These are phyloP conservation scores for Parastagonospora nodorum DNA, from an alignment of 2,329 filamentous ascomycete genomes.

Conservation along the genomic window DNA sequence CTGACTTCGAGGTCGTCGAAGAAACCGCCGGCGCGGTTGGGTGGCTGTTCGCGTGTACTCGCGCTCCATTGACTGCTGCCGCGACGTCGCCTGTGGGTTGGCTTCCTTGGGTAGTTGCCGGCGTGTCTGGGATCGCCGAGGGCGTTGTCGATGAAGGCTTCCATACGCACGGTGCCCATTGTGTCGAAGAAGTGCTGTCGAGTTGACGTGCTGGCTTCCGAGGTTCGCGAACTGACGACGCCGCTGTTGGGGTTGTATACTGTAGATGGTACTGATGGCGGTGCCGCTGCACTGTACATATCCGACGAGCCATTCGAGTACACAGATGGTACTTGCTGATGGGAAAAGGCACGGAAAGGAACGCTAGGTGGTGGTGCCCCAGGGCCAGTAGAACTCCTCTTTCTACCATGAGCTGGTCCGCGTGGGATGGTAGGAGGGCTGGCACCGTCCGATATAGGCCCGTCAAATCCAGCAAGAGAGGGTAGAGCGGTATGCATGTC, in stretches of 20 bases:
- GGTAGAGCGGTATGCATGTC: slow-evolving; percentile 40
- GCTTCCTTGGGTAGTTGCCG: slow-evolving; percentile 13
- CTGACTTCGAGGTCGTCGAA: slow-evolving; percentile 42
- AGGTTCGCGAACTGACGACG: slow-evolving; percentile 57
- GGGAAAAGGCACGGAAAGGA: slow-evolving; percentile 78
- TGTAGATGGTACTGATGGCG: slow-evolving; percentile 44
- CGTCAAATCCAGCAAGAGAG: slow-evolving; percentile 32
- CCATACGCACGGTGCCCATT: slow-evolving; percentile 90
- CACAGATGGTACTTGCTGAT: slow-evolving; percentile 47
- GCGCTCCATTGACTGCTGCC: slow-evolving; percentile 45
- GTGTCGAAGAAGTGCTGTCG: slow-evolving; percentile 76
- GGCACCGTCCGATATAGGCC: slow-evolving; percentile 65
- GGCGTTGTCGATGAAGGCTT: slow-evolving; percentile 79
- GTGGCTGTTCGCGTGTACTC: slow-evolving; percentile 34
- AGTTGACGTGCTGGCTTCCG: slow-evolving; percentile 56
- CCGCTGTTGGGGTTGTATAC: slow-evolving; percentile 48
- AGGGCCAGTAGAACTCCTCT: slow-evolving; percentile 87
- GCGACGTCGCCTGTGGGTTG: slow-evolving; percentile 34
- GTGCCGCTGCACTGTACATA: slow-evolving; percentile 39
- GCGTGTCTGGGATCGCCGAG: slow-evolving; percentile 28
- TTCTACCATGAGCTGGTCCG: slow-evolving; percentile 74
- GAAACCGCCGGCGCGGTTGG: slow-evolving; percentile 32
- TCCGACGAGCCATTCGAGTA: slow-evolving; percentile 48
- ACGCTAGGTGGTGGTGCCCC: slow-evolving; percentile 69
- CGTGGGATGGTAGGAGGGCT: slow-evolving; percentile 75